Evolutionary conservation across 306 rosid genomes (phyloP), one percentile per base, ranked within the genome.

Genomic region (Pyrus bretschneideri): DNA sequence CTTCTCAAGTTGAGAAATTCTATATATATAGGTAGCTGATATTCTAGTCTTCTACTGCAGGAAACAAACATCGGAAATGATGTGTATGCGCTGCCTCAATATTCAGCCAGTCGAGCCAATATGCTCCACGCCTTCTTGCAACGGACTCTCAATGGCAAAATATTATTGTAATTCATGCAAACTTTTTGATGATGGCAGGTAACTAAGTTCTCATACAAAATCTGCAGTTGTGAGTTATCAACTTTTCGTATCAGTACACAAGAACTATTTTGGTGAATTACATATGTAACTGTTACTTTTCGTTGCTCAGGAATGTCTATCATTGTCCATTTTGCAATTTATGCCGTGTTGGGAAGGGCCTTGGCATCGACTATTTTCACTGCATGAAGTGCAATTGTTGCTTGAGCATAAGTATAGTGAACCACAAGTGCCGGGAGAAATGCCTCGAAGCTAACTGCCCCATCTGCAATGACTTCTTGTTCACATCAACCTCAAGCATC

Each of bases 341-440:
- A 78, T 95, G 98, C 87, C 97, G 97, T 76, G 86, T 95, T 70
- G 98, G 98, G 69, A 89, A 75, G 80, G 98, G 97, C 46, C 98
- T 95, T 61, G 97, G 98, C 42, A 79, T 89, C 73, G 97, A 92
- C 78, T 95, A 85, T 83, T 92, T 92, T 83, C 98, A 95, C 78
- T 95, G 98, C 71, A 92, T 95, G 98, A 84, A 86, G 15, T 95
- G 98, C 88, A 95, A 95, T 79, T 95, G 97, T 77, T 95, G 98
- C 79, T 66, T 90, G 82, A 92, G 90, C 59, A 85, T 89, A 35
- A 82, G 79, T 73, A 78, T 86, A 19, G 64, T 76, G 58, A 72
- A 86, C 73, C 98, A 95, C 76, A 86, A 90, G 88, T 95, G 98
- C 86, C 82, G 80, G 77, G 92, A 89, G 87, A 95, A 90, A 79